Conservation (phyloP, 139 green algal species). For the Chlamydomonas eustigma region DNA sequence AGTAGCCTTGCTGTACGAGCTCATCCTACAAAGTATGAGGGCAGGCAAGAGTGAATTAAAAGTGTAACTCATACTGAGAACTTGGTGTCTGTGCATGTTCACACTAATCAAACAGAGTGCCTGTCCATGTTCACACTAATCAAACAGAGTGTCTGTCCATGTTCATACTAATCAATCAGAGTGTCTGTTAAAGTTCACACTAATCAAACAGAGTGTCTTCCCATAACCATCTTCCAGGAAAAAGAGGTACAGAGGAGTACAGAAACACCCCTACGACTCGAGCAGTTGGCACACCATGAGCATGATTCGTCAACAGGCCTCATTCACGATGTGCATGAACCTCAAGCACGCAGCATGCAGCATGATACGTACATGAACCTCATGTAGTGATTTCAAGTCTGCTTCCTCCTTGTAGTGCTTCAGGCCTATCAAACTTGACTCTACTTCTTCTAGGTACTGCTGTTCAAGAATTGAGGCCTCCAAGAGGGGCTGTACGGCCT, state of each 20-base stretch:
- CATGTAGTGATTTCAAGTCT: slow-evolving; percentile 34
- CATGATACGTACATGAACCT: slow-evolving; percentile 41
- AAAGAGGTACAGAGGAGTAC: not conserved
- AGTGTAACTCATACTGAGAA: not conserved
- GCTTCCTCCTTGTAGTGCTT: slow-evolving; percentile 18
- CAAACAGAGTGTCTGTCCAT: too few species aligned
- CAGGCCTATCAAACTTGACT: slow-evolving; percentile 32
- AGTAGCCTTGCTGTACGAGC: slow-evolving; percentile 55
- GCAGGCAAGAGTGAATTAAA: not conserved
- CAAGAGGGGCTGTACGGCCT: slow-evolving; percentile 65
- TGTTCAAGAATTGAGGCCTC: slow-evolving; percentile 35
- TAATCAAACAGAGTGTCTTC: too few species aligned
- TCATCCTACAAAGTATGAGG: slow-evolving; percentile 72
- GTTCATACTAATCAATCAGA: too few species aligned
- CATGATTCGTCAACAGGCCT: not conserved
- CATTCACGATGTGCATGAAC: not conserved
- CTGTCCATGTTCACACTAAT: too few species aligned
- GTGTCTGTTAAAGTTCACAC: too few species aligned
- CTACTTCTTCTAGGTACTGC: slow-evolving; percentile 54
- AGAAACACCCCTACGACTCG: not conserved
- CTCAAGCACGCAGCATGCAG: too few species aligned
- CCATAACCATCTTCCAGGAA: too few species aligned
- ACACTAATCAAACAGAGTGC: too few species aligned
- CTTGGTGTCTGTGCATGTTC: not conserved
- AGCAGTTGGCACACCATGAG: not conserved